Evolutionary conservation across 75 land plant genomes (phyloP).

Genomic region (Cryptomeria japonica): DNA sequence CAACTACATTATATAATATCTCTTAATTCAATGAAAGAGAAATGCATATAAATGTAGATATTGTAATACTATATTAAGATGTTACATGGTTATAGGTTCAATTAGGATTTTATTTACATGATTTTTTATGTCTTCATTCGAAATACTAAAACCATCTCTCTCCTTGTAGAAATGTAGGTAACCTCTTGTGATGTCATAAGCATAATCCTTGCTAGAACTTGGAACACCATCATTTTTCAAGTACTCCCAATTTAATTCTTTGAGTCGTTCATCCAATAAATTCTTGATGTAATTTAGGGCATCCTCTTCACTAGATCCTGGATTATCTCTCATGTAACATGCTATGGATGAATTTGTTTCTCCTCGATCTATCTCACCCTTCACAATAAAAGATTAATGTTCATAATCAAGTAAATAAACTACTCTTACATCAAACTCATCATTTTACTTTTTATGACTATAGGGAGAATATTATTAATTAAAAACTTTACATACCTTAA

Average conservation of each 20-base stretch:
- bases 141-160: not conserved
- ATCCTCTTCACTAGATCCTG: not conserved
- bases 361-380: not conserved
- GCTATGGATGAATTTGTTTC: not conserved
- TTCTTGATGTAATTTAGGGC: not conserved
- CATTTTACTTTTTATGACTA: too few relatives aligned
- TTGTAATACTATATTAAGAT: too few relatives aligned
- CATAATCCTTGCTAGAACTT: not conserved
- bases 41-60: too few relatives aligned
- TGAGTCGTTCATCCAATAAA: not conserved
- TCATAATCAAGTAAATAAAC: not conserved
- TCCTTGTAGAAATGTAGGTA: not conserved
- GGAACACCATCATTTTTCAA: not conserved
- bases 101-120: not conserved
- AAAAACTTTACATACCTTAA: not conserved
- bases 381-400: not conserved
- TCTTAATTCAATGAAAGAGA: too few relatives aligned
- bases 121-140: not conserved
- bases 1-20: too few relatives aligned
- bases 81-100: not conserved
- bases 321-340: not conserved
- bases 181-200: not conserved
- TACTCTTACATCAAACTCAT: too few relatives aligned
- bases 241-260: not conserved
- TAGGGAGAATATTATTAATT: not conserved